These are phyloP conservation scores for Reutealis trisperma DNA, from an alignment of 345 rosid genomes.

Conservation along the genomic window DNA sequence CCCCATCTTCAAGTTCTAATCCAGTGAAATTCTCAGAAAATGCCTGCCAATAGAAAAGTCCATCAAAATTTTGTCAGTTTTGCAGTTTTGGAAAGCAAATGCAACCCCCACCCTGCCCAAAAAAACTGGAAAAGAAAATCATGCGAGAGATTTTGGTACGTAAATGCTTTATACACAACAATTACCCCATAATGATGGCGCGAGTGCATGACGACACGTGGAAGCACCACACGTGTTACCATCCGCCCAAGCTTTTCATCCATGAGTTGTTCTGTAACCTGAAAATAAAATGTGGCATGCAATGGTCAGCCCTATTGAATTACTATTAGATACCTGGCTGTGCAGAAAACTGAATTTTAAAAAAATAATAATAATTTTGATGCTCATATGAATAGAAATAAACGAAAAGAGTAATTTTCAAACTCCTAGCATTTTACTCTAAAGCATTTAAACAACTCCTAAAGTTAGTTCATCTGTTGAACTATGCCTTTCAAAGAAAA, in stretches of 20 bases:
- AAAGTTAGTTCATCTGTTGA: not conserved
- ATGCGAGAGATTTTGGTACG: not conserved
- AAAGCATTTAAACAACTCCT: not conserved
- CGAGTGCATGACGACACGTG: constrained; percentile 93
- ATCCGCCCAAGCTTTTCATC: constrained; percentile 91
- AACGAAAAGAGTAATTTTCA: not conserved
- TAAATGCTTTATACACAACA: not conserved
- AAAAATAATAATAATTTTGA: not conserved
- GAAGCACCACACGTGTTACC: constrained; percentile 96
- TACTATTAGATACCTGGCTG: not conserved
- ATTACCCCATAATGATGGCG: constrained; percentile 95
- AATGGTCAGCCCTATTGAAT: not conserved
- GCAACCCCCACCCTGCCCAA: not conserved
- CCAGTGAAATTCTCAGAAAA: constrained; percentile 94
- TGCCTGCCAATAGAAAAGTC: constrained; percentile 52
- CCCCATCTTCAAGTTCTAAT: constrained; percentile 98
- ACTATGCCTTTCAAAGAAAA: not conserved
- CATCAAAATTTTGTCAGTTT: constrained; percentile 18
- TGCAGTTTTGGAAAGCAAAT: constrained; percentile 1
- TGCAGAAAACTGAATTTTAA: not conserved
- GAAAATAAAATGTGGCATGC: not conserved
- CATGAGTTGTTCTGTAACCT: constrained; percentile 89
- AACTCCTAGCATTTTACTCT: not conserved
- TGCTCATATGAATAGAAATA: not conserved
- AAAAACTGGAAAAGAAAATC: not conserved